Evolutionary conservation across 805 yeast genomes (phyloP).

Genomic region (Yamadazyma philogaea): DNA sequence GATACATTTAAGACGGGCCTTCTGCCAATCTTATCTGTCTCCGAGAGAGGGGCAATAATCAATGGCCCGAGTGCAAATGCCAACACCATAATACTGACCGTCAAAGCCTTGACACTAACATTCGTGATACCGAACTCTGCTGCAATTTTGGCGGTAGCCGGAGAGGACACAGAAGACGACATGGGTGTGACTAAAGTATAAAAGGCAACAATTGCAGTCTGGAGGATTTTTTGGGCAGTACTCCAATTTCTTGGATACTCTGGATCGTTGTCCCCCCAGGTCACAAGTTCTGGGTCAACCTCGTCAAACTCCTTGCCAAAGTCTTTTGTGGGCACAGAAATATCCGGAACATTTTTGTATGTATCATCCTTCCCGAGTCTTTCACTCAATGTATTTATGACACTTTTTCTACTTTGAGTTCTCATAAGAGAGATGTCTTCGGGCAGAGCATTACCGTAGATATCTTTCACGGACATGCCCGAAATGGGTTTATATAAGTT

Average conservation of each 20-base stretch:
- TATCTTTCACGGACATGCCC: conserved; percentile 28
- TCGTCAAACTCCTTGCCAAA: conserved; percentile 31
- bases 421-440: conserved; percentile 39
- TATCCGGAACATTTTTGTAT: conserved; percentile 18
- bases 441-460: conserved; percentile 40
- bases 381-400: conserved; percentile 34
- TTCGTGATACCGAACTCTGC: conserved; percentile 28
- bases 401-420: conserved; percentile 43
- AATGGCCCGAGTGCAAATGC: conserved; percentile 43
- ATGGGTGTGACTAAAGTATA: conserved; percentile 40
- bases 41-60: conserved; percentile 38
- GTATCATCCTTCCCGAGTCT: conserved; percentile 20
- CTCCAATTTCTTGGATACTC: conserved; percentile 38
- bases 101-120: conserved; percentile 24
- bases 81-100: conserved; percentile 35
- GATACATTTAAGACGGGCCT: conserved; percentile 30
- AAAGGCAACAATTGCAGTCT: conserved; percentile 28
- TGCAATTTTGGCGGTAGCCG: conserved; percentile 30
- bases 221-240: conserved; percentile 18
- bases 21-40: conserved; percentile 35
- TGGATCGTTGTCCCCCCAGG: conserved; percentile 33
- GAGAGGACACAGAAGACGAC: conserved; percentile 40
- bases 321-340: conserved; percentile 23
- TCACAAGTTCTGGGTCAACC: conserved; percentile 37
- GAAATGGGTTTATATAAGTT: conserved; percentile 1